These are phyloP conservation scores for Kazachstania psychrophila DNA, from an alignment of 805 yeast species.

Conservation along the genomic window DNA sequence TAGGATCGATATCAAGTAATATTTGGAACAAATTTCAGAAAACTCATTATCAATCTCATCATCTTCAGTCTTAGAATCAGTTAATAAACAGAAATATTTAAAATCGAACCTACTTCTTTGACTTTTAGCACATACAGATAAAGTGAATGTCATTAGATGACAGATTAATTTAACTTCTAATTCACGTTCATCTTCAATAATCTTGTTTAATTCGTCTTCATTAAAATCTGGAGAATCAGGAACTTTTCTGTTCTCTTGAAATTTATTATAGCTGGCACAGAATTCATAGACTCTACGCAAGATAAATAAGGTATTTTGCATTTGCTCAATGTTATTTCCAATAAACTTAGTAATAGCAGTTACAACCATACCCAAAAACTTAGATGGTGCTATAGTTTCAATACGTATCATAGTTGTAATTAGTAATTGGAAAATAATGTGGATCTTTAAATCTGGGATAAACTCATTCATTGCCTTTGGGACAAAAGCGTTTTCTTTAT, in stretches of 20 bases:
- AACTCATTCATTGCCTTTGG: constrained; percentile 13
- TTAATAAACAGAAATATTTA: constrained; percentile 17
- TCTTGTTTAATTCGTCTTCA: constrained; percentile 33
- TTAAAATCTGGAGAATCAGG: constrained; percentile 12
- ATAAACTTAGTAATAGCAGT: constrained; percentile 47
- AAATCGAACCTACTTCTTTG: constrained; percentile 17
- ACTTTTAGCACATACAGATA: constrained; percentile 34
- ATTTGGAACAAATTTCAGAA: constrained; percentile 26
- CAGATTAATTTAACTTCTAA: constrained; percentile 56
- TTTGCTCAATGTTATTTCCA: constrained; percentile 32
- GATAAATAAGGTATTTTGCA: constrained; percentile 32
- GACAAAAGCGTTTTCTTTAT: constrained; percentile 2
- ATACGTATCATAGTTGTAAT: constrained; percentile 50
- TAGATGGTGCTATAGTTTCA: constrained; percentile 65
- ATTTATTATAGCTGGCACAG: constrained; percentile 40
- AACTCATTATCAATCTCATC: constrained; percentile 1
- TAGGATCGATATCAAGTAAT: constrained; percentile 42
- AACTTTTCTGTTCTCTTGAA: background rate
- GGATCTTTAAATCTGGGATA: constrained; percentile 47
- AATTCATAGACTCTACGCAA: constrained; percentile 55
- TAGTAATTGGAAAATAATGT: constrained; percentile 56
- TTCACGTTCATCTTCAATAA: constrained; percentile 46
- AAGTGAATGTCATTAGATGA: constrained; percentile 45
- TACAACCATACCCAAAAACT: constrained; percentile 62
- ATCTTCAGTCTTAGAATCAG: background rate